These are phyloP conservation scores for Haplographium delicatum DNA, from an alignment of 495 filamentous ascomycete genomes.

Conservation along the genomic window DNA sequence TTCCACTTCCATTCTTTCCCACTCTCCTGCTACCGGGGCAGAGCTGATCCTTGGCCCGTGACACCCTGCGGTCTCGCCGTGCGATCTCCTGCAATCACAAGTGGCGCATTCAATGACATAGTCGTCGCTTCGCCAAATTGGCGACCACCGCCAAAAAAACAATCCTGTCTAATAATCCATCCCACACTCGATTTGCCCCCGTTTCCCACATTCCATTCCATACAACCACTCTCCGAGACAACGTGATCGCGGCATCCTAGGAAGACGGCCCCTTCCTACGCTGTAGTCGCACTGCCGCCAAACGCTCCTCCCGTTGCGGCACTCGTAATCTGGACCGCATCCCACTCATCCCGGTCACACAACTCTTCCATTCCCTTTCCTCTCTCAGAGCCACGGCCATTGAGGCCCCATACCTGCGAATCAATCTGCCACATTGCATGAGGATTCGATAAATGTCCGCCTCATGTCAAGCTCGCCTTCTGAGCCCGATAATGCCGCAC, in stretches of 20 bases:
- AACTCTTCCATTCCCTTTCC: not conserved
- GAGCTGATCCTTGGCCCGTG: no score
- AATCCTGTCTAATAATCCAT: no score
- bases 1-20: no score
- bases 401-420: conserved; percentile 21
- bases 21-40: no score
- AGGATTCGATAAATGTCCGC: conserved; percentile 26
- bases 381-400: conserved; percentile 7
- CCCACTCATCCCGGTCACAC: conserved; percentile 9
- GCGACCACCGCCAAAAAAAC: not conserved
- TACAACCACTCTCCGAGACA: conserved; percentile 3
- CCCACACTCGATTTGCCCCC: no score
- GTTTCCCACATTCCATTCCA: not conserved
- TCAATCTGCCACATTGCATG: conserved; percentile 23
- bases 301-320: conserved; percentile 5
- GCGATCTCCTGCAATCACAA: no score
- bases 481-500: conserved; percentile 27
- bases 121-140: no score
- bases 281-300: no score
- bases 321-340: conserved; percentile 10
- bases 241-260: conserved; percentile 9
- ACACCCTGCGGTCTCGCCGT: no score
- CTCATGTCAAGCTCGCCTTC: conserved; percentile 26
- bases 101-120: no score
- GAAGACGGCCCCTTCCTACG: not conserved